These are phyloP conservation scores for Paramecium sexaurelia DNA, from an alignment of 73 alveolate species.

Conservation along the genomic window DNA sequence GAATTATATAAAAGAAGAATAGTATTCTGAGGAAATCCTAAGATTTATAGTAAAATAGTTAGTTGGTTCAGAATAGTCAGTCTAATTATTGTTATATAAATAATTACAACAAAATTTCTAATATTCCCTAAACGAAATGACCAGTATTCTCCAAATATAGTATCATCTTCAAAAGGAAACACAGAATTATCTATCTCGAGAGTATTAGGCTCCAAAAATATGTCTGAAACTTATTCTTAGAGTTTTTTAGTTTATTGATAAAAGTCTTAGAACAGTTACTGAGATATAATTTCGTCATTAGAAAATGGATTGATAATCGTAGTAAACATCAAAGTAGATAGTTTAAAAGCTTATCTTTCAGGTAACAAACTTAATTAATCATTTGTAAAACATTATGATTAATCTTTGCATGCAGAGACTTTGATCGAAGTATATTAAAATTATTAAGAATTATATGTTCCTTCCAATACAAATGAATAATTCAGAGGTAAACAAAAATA, in stretches of 20 bases:
- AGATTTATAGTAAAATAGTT: background rate
- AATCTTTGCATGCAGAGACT: background rate
- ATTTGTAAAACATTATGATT: background rate
- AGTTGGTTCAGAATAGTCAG: background rate
- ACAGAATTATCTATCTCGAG: background rate
- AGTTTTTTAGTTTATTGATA: background rate
- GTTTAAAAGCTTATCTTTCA: background rate
- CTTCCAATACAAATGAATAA: background rate
- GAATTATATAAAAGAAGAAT: background rate
- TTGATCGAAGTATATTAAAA: background rate
- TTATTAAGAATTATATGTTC: background rate
- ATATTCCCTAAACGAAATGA: background rate
- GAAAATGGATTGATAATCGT: constrained; percentile 12
- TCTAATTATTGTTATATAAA: background rate
- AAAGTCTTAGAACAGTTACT: background rate
- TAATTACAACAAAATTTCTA: background rate
- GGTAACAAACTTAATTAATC: background rate
- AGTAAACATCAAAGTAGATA: background rate
- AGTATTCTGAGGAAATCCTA: background rate
- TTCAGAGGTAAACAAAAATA: constrained; percentile 20
- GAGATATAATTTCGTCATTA: background rate
- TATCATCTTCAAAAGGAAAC: background rate
- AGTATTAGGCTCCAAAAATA: constrained; percentile 3
- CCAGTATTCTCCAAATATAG: background rate
- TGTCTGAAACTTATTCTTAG: background rate